A percentile compares a stretch with the other conserved stretches of the same genome.
Conservation (phyloP, 345 rosid species). For the Ricinus communis region DNA sequence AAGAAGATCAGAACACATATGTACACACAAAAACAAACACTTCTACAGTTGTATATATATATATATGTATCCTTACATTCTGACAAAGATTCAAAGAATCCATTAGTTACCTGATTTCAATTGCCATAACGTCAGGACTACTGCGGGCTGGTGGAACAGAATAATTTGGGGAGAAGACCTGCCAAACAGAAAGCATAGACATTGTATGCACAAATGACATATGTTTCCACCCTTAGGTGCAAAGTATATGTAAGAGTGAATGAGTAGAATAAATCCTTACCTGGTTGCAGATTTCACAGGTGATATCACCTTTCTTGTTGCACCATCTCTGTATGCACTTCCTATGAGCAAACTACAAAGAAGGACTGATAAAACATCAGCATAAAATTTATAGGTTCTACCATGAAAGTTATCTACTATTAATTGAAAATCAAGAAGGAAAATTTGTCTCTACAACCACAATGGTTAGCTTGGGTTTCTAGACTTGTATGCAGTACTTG, state of each 20-base stretch:
- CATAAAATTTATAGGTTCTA: not conserved
- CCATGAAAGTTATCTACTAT: not conserved
- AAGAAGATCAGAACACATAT: too few relatives aligned
- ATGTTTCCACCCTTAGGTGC: not conserved
- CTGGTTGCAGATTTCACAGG: conserved; percentile 67
- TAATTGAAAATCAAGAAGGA: not conserved
- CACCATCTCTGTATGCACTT: conserved; percentile 77
- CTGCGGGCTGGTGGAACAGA: conserved; percentile 44
- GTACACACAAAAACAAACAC: too few relatives aligned
- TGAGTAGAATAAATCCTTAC: conserved; percentile 18
- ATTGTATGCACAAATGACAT: not conserved
- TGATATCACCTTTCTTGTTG: conserved; percentile 61
- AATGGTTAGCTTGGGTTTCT: not conserved
- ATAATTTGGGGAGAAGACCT: conserved; percentile 69
- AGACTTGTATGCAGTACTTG: not conserved
- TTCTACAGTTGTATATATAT: too few relatives aligned
- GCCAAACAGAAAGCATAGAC: conserved; percentile 9
- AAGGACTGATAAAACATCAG: conserved; percentile 15
- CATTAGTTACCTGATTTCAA: conserved; percentile 52
- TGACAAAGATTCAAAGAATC: conserved; percentile 3
- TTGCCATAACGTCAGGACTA: conserved; percentile 47
- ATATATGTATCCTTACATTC: not conserved
- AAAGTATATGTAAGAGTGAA: not conserved
- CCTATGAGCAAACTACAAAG: conserved; percentile 61
- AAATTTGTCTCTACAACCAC: not conserved